Evolutionary conservation across 331 rosid species (phyloP).

Genomic region (Spiraea crenata): DNA sequence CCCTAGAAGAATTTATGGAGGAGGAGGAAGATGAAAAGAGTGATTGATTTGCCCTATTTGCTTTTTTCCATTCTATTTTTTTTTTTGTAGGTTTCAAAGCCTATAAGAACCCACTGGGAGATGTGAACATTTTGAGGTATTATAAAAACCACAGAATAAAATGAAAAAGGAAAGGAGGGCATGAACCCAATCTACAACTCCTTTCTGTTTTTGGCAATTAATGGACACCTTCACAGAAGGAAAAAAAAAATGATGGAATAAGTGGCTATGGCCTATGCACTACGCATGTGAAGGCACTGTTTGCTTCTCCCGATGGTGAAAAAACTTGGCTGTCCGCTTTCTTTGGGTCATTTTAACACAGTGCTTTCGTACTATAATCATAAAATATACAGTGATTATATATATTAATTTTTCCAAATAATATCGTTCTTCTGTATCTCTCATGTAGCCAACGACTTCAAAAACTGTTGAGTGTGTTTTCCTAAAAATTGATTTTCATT

Average conservation of each 20-base stretch:
- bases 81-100: not conserved
- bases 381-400: too few relatives aligned
- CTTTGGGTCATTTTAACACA: too few relatives aligned
- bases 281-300: constrained; percentile 37
- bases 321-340: too few relatives aligned
- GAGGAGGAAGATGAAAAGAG: not conserved
- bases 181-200: constrained; percentile 44
- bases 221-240: constrained; percentile 44
- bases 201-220: constrained; percentile 65
- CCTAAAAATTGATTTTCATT: too few relatives aligned
- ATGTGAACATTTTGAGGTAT: not conserved
- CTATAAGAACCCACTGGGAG: constrained; percentile 34
- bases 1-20: constrained; percentile 35
- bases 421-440: too few relatives aligned
- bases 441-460: too few relatives aligned
- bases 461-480: too few relatives aligned
- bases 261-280: constrained; percentile 16
- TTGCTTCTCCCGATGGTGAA: not conserved
- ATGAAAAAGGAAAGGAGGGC: constrained; percentile 19
- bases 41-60: constrained; percentile 12
- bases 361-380: too few relatives aligned
- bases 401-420: too few relatives aligned
- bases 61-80: not conserved
- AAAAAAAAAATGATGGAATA: constrained; percentile 46
- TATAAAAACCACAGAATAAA: not conserved